phyloP scores from a whole-genome alignment of 192 early-diverging fungal species.

The Coemansia furcata region DNA sequence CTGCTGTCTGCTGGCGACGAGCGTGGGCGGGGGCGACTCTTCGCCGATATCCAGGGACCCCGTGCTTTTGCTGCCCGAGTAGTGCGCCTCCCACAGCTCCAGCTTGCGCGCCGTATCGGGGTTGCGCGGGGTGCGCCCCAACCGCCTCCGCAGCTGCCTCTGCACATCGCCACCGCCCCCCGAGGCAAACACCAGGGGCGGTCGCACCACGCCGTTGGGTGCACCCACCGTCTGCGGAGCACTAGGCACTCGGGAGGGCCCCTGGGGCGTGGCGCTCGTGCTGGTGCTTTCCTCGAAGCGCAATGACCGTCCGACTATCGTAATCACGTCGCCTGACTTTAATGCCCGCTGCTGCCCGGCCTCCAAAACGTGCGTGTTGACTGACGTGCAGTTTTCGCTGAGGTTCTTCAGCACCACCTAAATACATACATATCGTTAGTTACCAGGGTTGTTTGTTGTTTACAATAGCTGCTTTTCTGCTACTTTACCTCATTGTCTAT shows the following conservation, averaged over 20 bases:
- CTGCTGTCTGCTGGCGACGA: not conserved
- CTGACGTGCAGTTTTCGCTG: conserved; percentile 28
- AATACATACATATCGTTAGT: not conserved
- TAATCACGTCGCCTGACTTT: conserved; percentile 31
- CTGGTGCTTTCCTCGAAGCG: conserved; percentile 23
- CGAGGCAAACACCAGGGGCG: not conserved
- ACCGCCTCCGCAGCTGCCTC: conserved; percentile 5
- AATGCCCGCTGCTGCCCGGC: conserved; percentile 25
- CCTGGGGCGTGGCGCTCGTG: not conserved
- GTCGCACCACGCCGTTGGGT: not conserved
- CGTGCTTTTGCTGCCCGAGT: not conserved
- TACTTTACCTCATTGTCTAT: conserved; percentile 13
- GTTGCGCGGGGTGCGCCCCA: conserved; percentile 3
- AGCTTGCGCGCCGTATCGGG: conserved; percentile 29
- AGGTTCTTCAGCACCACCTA: conserved; percentile 37
- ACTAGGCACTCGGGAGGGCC: not conserved
- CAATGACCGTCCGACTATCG: conserved; percentile 40
- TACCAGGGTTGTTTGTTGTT: not conserved
- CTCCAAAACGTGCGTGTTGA: conserved; percentile 12
- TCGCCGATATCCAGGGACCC: conserved; percentile 9
- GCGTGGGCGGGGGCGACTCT: conserved; percentile 25
- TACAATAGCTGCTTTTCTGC: not conserved
- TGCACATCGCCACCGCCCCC: not conserved
- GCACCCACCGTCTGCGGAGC: not conserved
- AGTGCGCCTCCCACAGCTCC: conserved; percentile 39